Conservation (phyloP, 2,329 filamentous ascomycete genomes). For the Cryphonectria nitschkei region DNA sequence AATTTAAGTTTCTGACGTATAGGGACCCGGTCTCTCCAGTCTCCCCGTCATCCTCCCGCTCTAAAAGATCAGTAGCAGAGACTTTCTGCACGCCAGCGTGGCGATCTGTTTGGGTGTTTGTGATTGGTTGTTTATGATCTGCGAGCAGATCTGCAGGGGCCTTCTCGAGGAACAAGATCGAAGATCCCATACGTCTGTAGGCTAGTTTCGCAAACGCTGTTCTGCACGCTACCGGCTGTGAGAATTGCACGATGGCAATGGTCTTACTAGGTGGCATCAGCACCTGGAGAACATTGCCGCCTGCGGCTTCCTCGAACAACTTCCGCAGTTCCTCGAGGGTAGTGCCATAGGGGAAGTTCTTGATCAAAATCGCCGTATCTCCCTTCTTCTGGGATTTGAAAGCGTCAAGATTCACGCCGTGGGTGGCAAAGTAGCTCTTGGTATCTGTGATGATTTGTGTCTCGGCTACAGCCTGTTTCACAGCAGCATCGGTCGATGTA, state of each 20-base stretch:
- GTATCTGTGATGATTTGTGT: conserved; percentile 96
- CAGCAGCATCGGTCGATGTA: conserved; percentile 90
- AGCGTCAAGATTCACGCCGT: conserved; percentile 88
- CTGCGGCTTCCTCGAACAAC: conserved; percentile 73
- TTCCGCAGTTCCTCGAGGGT: conserved; percentile 76
- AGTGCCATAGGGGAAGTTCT: conserved; percentile 90
- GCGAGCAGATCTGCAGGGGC: conserved; percentile 82
- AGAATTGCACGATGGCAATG: conserved; percentile 91
- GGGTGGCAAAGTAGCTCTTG: conserved; percentile 84
- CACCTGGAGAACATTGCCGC: conserved; percentile 78
- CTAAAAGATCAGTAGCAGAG: conserved; percentile 70
- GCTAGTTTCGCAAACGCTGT: conserved; percentile 83
- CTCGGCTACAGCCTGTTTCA: conserved; percentile 96
- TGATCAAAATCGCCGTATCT: conserved; percentile 86
- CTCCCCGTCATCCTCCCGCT: conserved; percentile 56
- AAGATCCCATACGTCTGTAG: conserved; percentile 89
- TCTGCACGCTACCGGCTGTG: conserved; percentile 76
- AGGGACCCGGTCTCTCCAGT: conserved; percentile 74
- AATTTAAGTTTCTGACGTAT: conserved; percentile 93
- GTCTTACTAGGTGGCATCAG: conserved; percentile 92
- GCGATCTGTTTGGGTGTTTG: conserved; percentile 40
- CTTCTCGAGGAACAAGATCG: conserved; percentile 90
- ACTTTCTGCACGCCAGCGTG: conserved; percentile 60
- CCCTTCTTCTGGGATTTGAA: conserved; percentile 86
- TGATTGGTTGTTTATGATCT: conserved; percentile 37